phyloP scores from a whole-genome alignment of 2,329 filamentous ascomycete genomes.

The Xylariaceae sp. region DNA sequence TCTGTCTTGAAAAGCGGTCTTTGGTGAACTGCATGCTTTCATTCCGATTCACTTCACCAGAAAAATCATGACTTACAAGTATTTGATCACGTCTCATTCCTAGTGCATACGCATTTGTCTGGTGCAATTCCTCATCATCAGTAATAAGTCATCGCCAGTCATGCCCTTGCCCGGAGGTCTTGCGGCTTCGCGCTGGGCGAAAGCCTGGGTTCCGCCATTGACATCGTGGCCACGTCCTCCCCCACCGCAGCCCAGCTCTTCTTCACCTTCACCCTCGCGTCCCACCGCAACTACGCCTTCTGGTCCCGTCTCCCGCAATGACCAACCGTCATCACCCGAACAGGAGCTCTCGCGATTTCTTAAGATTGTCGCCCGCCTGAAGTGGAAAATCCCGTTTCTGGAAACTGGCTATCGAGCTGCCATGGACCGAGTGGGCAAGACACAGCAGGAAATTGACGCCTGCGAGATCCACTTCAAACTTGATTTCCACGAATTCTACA shows the following conservation, averaged over 20 bases:
- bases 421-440: conserved; percentile 46
- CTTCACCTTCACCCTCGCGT: background rate
- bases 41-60: background rate
- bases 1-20: background rate
- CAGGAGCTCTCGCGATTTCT: conserved; percentile 61
- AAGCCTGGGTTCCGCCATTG: conserved; percentile 2
- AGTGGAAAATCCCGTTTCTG: conserved; percentile 68
- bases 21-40: background rate
- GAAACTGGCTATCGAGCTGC: conserved; percentile 62
- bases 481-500: conserved; percentile 80
- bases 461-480: conserved; percentile 74
- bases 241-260: background rate
- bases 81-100: background rate
- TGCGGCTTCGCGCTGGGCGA: conserved; percentile 35
- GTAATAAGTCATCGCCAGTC: background rate
- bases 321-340: conserved; percentile 27
- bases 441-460: conserved; percentile 38
- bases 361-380: conserved; percentile 64
- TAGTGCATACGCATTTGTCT: background rate
- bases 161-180: conserved; percentile 23
- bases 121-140: background rate
- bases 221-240: conserved; percentile 25
- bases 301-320: conserved; percentile 5
- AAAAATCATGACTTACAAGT: conserved; percentile 9
- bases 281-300: conserved; percentile 8